Evolutionary conservation across 129 eudicot species (phyloP), one percentile per base, ranked within the genome.

Genomic region (Lactuca sativa): DNA sequence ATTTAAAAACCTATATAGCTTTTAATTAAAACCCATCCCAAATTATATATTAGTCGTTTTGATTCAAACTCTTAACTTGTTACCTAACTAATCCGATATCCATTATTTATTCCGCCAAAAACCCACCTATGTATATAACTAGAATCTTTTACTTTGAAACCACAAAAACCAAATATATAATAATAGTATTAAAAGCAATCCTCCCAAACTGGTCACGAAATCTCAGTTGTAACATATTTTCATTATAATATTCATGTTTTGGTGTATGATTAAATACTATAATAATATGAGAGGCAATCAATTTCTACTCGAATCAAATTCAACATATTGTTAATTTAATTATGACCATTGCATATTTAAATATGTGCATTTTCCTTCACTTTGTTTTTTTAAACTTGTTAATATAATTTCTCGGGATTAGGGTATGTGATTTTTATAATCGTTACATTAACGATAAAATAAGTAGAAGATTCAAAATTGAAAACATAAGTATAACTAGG

Each of bases 171-270:
- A 67, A 15, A 17, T 52, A 67, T 17, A 9, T 36, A 15, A n/a
- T 5, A 53, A 33, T 67, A 52, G 11, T 34, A 68, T 37, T 53
- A 53, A 53, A 71, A 36, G 51, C 58, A 52, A 47, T 34, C 52
- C 48, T 32, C 16, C 65, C 33, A 21, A 33, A 16, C 1, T 37
- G 59, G 70, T 62, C 70, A 62, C 44, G 62, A 73, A 36, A 73
- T 73, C 77, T 73, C 77, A 73, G 18, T 38, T 63, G 41, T 37
- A 18, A 33, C 34, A 37, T 53, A 52, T 62, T 62, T 53, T 62
- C 62, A 8, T 73, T n/a, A 64, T 40, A 37, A 4, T 8, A 72
- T 37, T 53, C 38, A 12, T 14, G 32, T 62, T 18, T 62, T 48
- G 34, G 70, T 58, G 38, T 5, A 60, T 10, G 38, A 53, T 52